Evolutionary conservation across 495 filamentous ascomycete genomes (phyloP).

Genomic region (Tuber aestivum): DNA sequence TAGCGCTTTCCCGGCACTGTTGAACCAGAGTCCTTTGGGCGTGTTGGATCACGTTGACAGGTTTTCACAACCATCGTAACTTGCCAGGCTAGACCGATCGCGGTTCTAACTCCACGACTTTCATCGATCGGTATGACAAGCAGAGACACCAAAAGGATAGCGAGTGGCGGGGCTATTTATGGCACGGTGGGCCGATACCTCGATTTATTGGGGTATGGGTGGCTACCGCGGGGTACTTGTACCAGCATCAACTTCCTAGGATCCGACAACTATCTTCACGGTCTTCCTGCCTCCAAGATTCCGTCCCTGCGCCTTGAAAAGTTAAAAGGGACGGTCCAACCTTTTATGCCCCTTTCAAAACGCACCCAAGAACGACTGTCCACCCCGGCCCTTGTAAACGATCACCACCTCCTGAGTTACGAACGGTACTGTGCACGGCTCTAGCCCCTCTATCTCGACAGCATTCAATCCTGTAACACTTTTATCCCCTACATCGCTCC

Average conservation of each 20-base stretch:
- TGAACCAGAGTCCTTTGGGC: no score
- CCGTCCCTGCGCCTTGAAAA: not conserved
- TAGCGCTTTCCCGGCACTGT: no score
- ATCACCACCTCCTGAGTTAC: not conserved
- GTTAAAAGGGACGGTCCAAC: not conserved
- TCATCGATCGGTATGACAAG: no score
- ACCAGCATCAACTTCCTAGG: not conserved
- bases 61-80: no score
- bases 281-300: not conserved
- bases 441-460: not conserved
- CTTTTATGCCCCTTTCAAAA: not conserved
- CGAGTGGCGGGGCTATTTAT: no score
- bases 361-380: not conserved
- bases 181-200: no score
- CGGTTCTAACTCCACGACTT: no score
- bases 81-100: no score
- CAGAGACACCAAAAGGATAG: no score
- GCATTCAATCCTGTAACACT: not conserved
- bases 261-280: not conserved
- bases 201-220: not conserved
- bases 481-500: not conserved
- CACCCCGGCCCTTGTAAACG: not conserved
- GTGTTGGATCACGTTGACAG: no score
- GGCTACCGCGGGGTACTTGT: not conserved
- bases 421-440: not conserved